Evolutionary conservation across 495 filamentous ascomycete species (phyloP).

Genomic region (Hypoxylon perforatum): DNA sequence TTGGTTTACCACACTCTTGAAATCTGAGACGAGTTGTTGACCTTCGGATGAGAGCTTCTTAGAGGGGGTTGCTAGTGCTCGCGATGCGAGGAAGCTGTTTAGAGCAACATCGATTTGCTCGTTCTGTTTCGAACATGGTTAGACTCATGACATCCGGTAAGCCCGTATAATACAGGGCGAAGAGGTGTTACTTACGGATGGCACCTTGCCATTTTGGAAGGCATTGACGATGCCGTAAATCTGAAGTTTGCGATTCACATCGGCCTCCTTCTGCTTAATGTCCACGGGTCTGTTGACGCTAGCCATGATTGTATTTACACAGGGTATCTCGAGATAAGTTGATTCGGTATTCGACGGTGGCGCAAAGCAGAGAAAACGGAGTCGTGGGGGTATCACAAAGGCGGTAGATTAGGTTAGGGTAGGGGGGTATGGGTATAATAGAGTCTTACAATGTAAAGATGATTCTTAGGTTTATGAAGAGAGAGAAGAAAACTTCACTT

Average conservation of each 20-base stretch:
- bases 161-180: not conserved
- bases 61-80: constrained; percentile 75
- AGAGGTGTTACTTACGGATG: constrained; percentile 72
- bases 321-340: constrained; percentile 25
- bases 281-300: constrained; percentile 75
- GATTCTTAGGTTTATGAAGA: constrained; percentile 5
- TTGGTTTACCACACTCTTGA: constrained; percentile 85
- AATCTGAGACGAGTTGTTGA: constrained; percentile 76
- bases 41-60: constrained; percentile 85
- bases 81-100: constrained; percentile 80
- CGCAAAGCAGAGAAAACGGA: constrained; percentile 9
- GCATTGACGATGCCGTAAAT: constrained; percentile 91
- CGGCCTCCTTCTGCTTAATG: constrained; percentile 66
- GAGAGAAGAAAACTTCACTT: not conserved
- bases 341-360: not conserved
- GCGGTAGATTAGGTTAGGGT: not conserved
- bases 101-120: constrained; percentile 95
- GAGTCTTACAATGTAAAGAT: not conserved
- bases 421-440: constrained; percentile 18
- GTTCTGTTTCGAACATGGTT: constrained; percentile 65
- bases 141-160: constrained; percentile 8
- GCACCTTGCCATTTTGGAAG: constrained; percentile 89
- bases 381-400: constrained; percentile 28
- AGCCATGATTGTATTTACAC: constrained; percentile 34
- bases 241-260: constrained; percentile 95